Conservation (phyloP, 2,329 filamentous ascomycete genomes). For the Fusarium sp. region DNA sequence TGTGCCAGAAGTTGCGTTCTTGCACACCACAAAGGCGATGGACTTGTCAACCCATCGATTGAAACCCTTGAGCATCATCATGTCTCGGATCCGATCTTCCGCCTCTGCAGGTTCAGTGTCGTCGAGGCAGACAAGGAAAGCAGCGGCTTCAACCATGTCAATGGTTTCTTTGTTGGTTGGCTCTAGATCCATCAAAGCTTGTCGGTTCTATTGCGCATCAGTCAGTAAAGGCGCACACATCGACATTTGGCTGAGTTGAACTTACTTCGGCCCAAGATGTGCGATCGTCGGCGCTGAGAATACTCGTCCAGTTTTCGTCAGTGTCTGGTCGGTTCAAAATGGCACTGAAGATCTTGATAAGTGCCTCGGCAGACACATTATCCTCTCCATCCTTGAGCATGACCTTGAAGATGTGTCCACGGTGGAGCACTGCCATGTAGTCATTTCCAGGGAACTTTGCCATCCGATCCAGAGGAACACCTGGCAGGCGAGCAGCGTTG, state of each 20-base stretch:
- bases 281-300: slow-evolving; percentile 28
- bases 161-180: slow-evolving; percentile 14
- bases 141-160: slow-evolving; percentile 24
- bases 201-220: slow-evolving; percentile 10
- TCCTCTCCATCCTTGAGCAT: slow-evolving; percentile 4
- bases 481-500: slow-evolving; percentile 21
- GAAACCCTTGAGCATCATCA: slow-evolving; percentile 28
- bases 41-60: slow-evolving; percentile 33
- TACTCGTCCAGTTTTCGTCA: slow-evolving; percentile 21
- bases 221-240: background rate
- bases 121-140: slow-evolving; percentile 29
- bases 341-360: slow-evolving; percentile 12
- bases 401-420: slow-evolving; percentile 30
- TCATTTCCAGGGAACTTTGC: slow-evolving; percentile 20
- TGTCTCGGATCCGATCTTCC: slow-evolving; percentile 19
- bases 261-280: slow-evolving; percentile 28
- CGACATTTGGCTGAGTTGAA: background rate
- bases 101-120: slow-evolving; percentile 16
- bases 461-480: slow-evolving; percentile 21
- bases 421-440: slow-evolving; percentile 25
- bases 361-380: slow-evolving; percentile 6
- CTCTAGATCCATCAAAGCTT: slow-evolving; percentile 15
- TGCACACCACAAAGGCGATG: slow-evolving; percentile 22
- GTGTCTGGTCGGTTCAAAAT: slow-evolving; percentile 5
- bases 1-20: slow-evolving; percentile 27